A percentile compares a stretch with the other conserved stretches of the same genome.
Evolutionary conservation across 345 rosid species (phyloP).

Genomic region (Populus simonii): DNA sequence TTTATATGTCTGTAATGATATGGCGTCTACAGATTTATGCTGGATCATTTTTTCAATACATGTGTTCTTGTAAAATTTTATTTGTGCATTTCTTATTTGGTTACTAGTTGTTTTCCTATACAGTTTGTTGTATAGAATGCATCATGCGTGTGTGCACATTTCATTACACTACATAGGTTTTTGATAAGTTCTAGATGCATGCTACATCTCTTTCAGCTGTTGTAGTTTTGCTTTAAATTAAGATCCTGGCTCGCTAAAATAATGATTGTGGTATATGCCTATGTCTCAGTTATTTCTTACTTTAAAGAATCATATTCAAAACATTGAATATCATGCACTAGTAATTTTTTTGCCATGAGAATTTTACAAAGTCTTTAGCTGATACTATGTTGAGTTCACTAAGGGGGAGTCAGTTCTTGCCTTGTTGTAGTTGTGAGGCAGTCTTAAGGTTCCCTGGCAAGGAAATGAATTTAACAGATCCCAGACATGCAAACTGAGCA

Average conservation of each 20-base stretch:
- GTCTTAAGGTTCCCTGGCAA: neutral
- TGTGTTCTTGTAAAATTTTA: neutral
- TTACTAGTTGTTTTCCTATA: neutral
- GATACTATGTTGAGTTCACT: neutral
- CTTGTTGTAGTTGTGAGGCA: neutral
- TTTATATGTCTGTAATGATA: conserved; percentile 2
- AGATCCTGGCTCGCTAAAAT: neutral
- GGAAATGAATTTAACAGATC: neutral
- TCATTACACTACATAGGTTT: neutral
- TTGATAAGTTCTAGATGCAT: neutral
- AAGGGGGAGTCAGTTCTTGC: neutral
- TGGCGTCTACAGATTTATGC: conserved; percentile 7
- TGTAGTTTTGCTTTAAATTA: neutral
- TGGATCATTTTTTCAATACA: neutral
- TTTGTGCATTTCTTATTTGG: neutral
- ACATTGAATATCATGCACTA: neutral
- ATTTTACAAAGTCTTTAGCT: neutral
- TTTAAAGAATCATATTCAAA: too few species aligned
- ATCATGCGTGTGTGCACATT: neutral
- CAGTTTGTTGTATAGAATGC: neutral
- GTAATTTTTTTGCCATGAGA: neutral
- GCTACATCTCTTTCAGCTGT: neutral
- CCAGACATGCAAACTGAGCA: neutral
- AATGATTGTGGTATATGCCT: neutral
- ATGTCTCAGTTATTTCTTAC: too few species aligned